Percentiles rank a stretch among this genome's conserved stretches.
phyloP scores from a whole-genome alignment of 2,329 filamentous ascomycete species.

The Graphilbum fragrans region DNA sequence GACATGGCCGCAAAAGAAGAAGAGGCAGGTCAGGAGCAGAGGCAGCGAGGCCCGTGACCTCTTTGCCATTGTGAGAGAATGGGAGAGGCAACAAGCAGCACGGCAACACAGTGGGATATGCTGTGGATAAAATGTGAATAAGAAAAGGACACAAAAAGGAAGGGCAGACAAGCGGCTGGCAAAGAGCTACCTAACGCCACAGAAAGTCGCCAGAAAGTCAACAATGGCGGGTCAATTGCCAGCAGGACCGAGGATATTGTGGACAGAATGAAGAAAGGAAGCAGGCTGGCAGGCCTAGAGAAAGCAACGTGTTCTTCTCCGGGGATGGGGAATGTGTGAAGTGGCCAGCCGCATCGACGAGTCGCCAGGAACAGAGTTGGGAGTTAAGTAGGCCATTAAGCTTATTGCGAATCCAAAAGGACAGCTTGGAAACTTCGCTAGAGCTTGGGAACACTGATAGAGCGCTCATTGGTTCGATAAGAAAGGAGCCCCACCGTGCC shows the following conservation, averaged over 20 bases:
- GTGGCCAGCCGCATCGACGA: no score
- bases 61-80: slow-evolving; percentile 20
- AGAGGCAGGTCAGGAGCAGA: slow-evolving; percentile 24
- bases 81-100: neutral
- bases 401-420: slow-evolving; percentile 3
- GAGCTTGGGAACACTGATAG: slow-evolving; percentile 7
- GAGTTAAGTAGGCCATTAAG: neutral
- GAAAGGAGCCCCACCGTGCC: neutral
- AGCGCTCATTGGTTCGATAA: slow-evolving; percentile 7
- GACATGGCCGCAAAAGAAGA: slow-evolving; percentile 34
- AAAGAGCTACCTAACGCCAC: neutral
- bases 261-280: neutral
- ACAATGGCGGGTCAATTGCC: neutral
- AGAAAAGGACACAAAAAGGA: neutral
- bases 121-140: neutral
- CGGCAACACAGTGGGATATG: neutral
- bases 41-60: slow-evolving; percentile 20
- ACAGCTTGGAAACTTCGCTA: slow-evolving; percentile 8
- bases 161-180: neutral
- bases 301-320: no score
- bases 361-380: no score
- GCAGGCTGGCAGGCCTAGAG: no score
- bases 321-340: no score
- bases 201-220: neutral
- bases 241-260: neutral